phyloP scores from a whole-genome alignment of 2,329 filamentous ascomycete species.

The Elsinoe ampelina region DNA sequence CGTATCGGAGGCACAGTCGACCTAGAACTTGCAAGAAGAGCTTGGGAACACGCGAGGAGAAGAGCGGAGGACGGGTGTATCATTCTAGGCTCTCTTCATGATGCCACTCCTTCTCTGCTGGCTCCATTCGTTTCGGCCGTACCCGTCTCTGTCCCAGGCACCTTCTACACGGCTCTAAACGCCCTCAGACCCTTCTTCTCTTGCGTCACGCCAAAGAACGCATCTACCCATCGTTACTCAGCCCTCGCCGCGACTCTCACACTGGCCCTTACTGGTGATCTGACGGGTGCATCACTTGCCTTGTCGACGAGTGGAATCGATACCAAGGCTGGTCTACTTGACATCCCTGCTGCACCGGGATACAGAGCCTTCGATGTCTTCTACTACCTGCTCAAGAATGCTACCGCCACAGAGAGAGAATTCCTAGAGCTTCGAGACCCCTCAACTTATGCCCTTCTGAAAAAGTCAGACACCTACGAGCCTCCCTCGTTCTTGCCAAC shows the following conservation, averaged over 20 bases:
- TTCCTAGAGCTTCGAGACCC: conserved; percentile 72
- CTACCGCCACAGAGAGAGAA: conserved; percentile 82
- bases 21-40: conserved; percentile 62
- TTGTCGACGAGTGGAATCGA: conserved; percentile 84
- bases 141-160: conserved; percentile 66
- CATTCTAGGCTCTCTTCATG: conserved; percentile 77
- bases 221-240: conserved; percentile 70
- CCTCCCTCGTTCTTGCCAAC: conserved; percentile 84
- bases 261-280: conserved; percentile 67
- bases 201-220: conserved; percentile 80
- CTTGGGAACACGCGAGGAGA: conserved; percentile 93
- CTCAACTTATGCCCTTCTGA: conserved; percentile 67
- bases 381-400: conserved; percentile 90
- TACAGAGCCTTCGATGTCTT: conserved; percentile 95
- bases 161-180: conserved; percentile 68
- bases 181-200: conserved; percentile 78
- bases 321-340: conserved; percentile 67
- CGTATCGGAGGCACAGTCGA: conserved; percentile 71
- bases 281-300: conserved; percentile 65
- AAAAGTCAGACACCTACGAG: conserved; percentile 73
- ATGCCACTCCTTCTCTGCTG: conserved; percentile 76
- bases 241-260: conserved; percentile 74
- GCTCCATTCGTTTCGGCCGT: conserved; percentile 71
- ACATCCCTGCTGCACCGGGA: conserved; percentile 68
- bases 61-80: conserved; percentile 94